Base-by-base conservation (phyloP, 139 green algal genomes). In the Haematococcus sp. region DNA sequence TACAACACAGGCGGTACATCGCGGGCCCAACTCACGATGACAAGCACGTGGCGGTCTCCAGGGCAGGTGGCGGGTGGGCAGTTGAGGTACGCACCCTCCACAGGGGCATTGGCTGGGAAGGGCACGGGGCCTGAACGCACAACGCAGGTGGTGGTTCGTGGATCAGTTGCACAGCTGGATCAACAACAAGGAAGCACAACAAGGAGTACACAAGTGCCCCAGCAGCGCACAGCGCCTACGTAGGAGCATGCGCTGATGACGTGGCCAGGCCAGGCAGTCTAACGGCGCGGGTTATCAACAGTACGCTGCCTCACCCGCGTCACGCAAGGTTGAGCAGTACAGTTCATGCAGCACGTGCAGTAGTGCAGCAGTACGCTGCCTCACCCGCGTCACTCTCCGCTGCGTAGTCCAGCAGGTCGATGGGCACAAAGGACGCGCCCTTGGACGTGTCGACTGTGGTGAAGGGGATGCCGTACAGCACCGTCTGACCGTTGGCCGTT, bases 11-110 rank as follows among this genome's bases (percentile, higher is more conserved):
- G 40, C 7, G 11, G 7, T 19, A 11, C 40, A 49, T 49, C 7
- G 7, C 40, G 11, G 40, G 40, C 40, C 40, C 7, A 7, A 49
- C 40, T 49, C 40, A 49, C 72, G 5, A 84, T 28, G 2, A 69
- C 64, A 25, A 84, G 74, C 31, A 84, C 69, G 63, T 84, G 79
- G 3, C 69, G 55, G 69, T 84, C 79, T 1, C 74, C 75, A 27
- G 23, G n/a, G 61, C 76, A 81, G 30, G 16, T 40, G 22, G 34
- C 25, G 23, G 64, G 30, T 4, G 76, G 63, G 70, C 76, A 81
- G 69, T 54, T 63, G 22, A 32, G 33, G 49, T 73, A 81, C 22
- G 70, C 54, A 9, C 76, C 76, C 63, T 81, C 76, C 15, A 81
- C 67, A 11, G 69, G 30, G 0, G 76, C 70, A 31, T 32, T 23